Percentiles rank a stretch among this genome's conserved stretches.
These are phyloP conservation scores for Fistulinella prunicolor DNA, from an alignment of 768 basidiomycete species.

Conservation along the genomic window DNA sequence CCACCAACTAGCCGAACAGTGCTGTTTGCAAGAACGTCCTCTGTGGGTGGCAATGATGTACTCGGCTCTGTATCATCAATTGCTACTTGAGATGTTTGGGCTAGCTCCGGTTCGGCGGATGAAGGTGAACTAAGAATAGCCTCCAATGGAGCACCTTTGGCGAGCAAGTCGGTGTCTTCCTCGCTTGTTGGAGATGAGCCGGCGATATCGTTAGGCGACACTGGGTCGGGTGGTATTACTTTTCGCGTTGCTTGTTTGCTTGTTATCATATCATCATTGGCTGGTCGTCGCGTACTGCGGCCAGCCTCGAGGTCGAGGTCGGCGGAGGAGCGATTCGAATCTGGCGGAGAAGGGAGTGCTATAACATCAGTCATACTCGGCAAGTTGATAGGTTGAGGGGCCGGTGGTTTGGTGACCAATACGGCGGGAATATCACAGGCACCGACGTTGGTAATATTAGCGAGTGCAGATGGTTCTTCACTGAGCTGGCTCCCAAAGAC, in stretches of 20 bases:
- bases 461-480: slow-evolving; percentile 20
- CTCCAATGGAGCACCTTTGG: slow-evolving; percentile 40
- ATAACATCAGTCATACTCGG: slow-evolving; percentile 63
- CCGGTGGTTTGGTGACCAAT: slow-evolving; percentile 67
- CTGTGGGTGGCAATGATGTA: slow-evolving; percentile 3
- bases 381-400: slow-evolving; percentile 65
- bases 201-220: slow-evolving; percentile 15
- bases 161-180: slow-evolving; percentile 50
- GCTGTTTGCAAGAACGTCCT: slow-evolving; percentile 32
- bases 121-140: slow-evolving; percentile 31
- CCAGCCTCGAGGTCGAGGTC: slow-evolving; percentile 40
- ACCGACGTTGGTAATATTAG: slow-evolving; percentile 23
- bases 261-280: slow-evolving; percentile 11
- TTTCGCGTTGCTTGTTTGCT: slow-evolving; percentile 12
- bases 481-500: slow-evolving; percentile 41
- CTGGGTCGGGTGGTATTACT: slow-evolving; percentile 6
- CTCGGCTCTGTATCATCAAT: slow-evolving; percentile 11
- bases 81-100: neutral
- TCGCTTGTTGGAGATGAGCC: slow-evolving; percentile 21
- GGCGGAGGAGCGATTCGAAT: slow-evolving; percentile 40
- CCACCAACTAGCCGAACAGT: slow-evolving; percentile 62
- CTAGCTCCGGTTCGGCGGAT: slow-evolving; percentile 8
- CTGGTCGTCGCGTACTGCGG: slow-evolving; percentile 37
- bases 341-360: slow-evolving; percentile 41
- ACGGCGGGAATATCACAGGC: slow-evolving; percentile 46